Evolutionary conservation across 352 stramenopile species (phyloP).

Genomic region (Globisporangium nunn): DNA sequence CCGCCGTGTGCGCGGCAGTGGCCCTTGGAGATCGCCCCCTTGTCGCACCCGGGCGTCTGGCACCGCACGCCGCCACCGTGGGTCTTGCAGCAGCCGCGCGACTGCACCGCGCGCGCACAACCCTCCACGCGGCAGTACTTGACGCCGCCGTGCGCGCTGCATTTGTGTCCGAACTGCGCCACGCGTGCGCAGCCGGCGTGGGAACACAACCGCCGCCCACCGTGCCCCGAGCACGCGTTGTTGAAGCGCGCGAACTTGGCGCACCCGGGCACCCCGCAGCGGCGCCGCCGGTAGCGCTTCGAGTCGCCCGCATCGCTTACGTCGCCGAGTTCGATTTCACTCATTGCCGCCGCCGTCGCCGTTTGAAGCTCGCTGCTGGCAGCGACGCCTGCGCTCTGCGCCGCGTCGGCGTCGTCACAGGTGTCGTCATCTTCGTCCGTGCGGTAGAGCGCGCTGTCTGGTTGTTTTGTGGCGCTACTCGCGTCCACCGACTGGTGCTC

Average conservation of each 20-base stretch:
- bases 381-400: too few species aligned
- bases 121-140: constrained; percentile 69
- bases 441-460: too few species aligned
- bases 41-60: constrained; percentile 65
- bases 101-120: constrained; percentile 72
- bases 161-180: constrained; percentile 77
- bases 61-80: constrained; percentile 83
- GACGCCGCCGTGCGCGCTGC: constrained; percentile 66
- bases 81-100: constrained; percentile 80
- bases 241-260: constrained; percentile 79
- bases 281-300: constrained; percentile 60
- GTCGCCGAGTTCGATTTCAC: constrained; percentile 2
- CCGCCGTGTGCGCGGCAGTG: constrained; percentile 80
- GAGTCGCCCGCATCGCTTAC: constrained; percentile 3
- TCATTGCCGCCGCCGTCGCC: neutral
- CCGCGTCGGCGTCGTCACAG: too few species aligned
- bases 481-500: too few species aligned
- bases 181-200: constrained; percentile 61
- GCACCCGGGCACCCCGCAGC: constrained; percentile 56
- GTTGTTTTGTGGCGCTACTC: too few species aligned
- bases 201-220: constrained; percentile 62
- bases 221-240: constrained; percentile 66
- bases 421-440: too few species aligned
- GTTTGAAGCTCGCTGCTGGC: too few species aligned
- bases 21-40: constrained; percentile 82